Base-by-base conservation (phyloP, 129 eudicot genomes). In the Oenanthe sinensis region DNA sequence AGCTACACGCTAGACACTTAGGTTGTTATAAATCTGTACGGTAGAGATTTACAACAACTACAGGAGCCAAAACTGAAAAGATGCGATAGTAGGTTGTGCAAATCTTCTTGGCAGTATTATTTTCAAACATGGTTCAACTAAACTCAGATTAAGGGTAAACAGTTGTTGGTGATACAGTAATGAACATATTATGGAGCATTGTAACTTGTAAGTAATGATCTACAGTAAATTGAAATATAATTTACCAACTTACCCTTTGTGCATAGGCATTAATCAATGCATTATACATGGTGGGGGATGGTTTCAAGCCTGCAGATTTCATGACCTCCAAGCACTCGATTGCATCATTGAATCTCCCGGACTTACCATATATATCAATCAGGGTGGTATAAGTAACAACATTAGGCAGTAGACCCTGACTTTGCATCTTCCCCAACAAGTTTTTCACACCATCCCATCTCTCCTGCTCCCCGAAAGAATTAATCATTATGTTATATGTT, bases 221-320 rank as follows among this genome's bases (percentile, higher is more conserved):
- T 1, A 52, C 7, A 79, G 71, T 55, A 40, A 3, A 65, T 63
- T 60, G 48, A 39, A 43, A 33, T 26, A 7, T 71, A 30, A 79
- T 62, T 77, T 52, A 54, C 63, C 44, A 80, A 84, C 77, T 63
- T 92, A 95, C 98, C 92, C 89, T 90, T 80, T 90, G 98, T 30
- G 98, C 98, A 79, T 95, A 95, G 69, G 97, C 98, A 85, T 95
- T 95, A 77, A 95, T 95, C 86, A 95, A 78, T n/a, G 98, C 98
- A 84, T 95, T 95, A 85, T 95, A 95, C 95, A 92, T 95, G 14
- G 97, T 87, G 10, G 96, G 76, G 5, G 98, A 91, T 24, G 97
- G 97, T 75, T 89, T 95, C 83, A 95, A 81, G 36, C 98, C 98
- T 48, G 85, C 85, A 6, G 96, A 89, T 78, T 88, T 92, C 98